phyloP scores from a whole-genome alignment of 345 rosid species.

The Moringa oleifera region DNA sequence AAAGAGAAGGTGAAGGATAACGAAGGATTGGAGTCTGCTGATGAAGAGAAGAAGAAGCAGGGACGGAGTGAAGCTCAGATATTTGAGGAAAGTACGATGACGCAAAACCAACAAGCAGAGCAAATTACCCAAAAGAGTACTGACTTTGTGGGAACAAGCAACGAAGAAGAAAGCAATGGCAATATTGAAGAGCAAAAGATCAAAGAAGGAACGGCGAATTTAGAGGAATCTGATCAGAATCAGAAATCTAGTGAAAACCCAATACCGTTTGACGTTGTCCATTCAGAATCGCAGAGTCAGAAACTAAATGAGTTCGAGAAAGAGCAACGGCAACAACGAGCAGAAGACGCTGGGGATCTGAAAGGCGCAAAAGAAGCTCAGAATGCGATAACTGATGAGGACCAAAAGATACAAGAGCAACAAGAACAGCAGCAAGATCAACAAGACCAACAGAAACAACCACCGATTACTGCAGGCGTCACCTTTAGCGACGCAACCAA shows the following conservation, averaged over 20 bases:
- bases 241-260: neutral
- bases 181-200: no score
- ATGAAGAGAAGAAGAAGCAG: slow-evolving; percentile 35
- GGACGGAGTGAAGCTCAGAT: slow-evolving; percentile 28
- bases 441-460: slow-evolving; percentile 19
- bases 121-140: neutral
- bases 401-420: slow-evolving; percentile 24
- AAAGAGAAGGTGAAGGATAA: neutral
- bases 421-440: slow-evolving; percentile 32
- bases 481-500: slow-evolving; percentile 28
- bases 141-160: neutral
- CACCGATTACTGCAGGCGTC: neutral
- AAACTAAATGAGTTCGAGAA: slow-evolving; percentile 19
- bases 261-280: no score
- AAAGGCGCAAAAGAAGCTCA: slow-evolving; percentile 26
- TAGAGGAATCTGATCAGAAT: no score
- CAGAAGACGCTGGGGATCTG: slow-evolving; percentile 45
- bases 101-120: slow-evolving; percentile 31
- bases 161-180: neutral
- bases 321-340: slow-evolving; percentile 39
- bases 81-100: slow-evolving; percentile 36
- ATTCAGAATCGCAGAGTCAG: slow-evolving; percentile 15
- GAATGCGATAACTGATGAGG: slow-evolving; percentile 20
- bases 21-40: slow-evolving; percentile 24
- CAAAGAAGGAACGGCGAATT: no score